These are phyloP conservation scores for Sarcomyxa edulis DNA, from an alignment of 768 basidiomycete genomes.

Conservation along the genomic window DNA sequence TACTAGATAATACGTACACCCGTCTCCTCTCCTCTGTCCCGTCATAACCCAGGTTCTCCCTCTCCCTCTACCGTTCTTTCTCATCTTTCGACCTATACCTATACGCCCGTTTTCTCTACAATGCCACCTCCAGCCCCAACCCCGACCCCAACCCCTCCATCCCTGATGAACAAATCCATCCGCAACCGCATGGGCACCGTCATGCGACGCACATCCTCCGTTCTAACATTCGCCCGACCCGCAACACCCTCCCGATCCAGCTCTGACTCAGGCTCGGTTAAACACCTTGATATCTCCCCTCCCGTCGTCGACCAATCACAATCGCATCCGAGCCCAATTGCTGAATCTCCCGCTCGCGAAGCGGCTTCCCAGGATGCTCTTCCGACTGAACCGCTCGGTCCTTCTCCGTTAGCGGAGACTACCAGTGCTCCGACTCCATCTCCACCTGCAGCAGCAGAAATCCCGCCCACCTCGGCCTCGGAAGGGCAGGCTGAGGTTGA, in stretches of 20 bases:
- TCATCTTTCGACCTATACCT: conserved; percentile 7
- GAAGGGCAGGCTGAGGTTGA: conserved; percentile 13
- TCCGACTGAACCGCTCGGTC: conserved; percentile 21
- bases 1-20: conserved; percentile 28
- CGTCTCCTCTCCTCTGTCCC: conserved; percentile 12
- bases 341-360: conserved; percentile 64
- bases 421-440: conserved; percentile 7
- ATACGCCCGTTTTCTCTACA: conserved; percentile 2
- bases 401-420: conserved; percentile 35
- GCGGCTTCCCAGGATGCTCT: conserved; percentile 33
- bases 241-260: conserved; percentile 19
- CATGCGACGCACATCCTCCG: conserved; percentile 57
- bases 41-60: conserved; percentile 9
- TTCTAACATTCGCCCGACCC: conserved; percentile 37
- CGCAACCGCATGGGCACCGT: conserved; percentile 58
- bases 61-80: conserved; percentile 11
- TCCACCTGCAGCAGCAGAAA: conserved; percentile 4
- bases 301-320: conserved; percentile 18
- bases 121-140: conserved; percentile 16
- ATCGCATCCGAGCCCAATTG: conserved; percentile 53
- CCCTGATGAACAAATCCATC: conserved; percentile 33
- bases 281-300: conserved; percentile 17
- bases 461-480: not conserved
- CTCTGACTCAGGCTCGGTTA: conserved; percentile 18
- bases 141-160: conserved; percentile 17